Percentiles rank a stretch among this genome's conserved stretches.
phyloP scores from a whole-genome alignment of 192 early-diverging fungal species.

The Backusella australiensis region DNA sequence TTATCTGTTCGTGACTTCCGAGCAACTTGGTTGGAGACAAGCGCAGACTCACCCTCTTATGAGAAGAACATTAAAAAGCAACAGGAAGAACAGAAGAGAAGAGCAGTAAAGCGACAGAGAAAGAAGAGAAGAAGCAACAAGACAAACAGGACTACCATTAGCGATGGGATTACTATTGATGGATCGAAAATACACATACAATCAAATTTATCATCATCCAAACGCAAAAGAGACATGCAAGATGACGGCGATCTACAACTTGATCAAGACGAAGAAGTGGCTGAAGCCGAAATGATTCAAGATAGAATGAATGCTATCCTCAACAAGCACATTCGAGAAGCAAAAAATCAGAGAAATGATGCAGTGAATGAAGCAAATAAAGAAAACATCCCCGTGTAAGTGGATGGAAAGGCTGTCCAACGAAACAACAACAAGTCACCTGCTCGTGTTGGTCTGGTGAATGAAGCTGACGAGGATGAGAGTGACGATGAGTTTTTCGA shows the following conservation, averaged over 20 bases:
- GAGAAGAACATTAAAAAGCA: slow-evolving; percentile 33
- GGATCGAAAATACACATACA: neutral
- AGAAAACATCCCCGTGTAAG: neutral
- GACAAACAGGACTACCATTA: neutral
- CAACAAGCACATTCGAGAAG: too few species aligned
- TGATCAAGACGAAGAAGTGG: slow-evolving; percentile 26
- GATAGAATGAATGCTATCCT: too few species aligned
- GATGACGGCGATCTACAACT: neutral
- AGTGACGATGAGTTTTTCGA: neutral
- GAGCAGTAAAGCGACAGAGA: neutral
- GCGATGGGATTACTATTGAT: neutral
- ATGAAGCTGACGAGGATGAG: neutral
- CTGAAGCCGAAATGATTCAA: neutral
- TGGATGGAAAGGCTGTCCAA: too few species aligned
- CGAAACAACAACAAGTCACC: too few species aligned
- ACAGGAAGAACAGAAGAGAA: neutral
- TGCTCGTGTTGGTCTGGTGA: neutral
- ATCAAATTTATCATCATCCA: too few species aligned
- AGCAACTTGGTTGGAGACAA: slow-evolving; percentile 79
- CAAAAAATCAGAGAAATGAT: too few species aligned
- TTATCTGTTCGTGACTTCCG: slow-evolving; percentile 82
- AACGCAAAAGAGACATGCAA: neutral
- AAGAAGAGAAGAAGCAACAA: neutral
- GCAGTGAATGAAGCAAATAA: neutral
- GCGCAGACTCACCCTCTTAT: slow-evolving; percentile 87